phyloP scores from a whole-genome alignment of 177 flowering plant species.

The Tripterygium wilfordii region DNA sequence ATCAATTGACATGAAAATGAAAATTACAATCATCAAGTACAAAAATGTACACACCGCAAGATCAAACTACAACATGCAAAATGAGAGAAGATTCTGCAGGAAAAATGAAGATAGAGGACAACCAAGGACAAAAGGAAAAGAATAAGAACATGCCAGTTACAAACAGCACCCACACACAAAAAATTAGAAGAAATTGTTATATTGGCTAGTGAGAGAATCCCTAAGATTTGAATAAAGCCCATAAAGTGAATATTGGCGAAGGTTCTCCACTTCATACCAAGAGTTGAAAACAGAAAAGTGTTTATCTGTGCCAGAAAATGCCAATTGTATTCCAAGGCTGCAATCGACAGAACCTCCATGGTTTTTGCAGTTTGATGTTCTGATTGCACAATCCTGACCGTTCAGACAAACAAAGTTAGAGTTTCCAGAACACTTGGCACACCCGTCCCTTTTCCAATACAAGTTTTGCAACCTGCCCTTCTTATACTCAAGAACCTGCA shows the following conservation, averaged over 20 bases:
- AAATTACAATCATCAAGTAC: no score
- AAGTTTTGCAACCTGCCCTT: conserved; percentile 85
- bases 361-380: conserved; percentile 46
- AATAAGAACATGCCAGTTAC: neutral
- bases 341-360: conserved; percentile 78
- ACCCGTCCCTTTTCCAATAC: conserved; percentile 95
- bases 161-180: neutral
- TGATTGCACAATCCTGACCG: conserved; percentile 81
- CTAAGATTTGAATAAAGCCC: conserved; percentile 67
- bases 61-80: neutral
- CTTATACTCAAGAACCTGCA: conserved; percentile 79
- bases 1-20: no score
- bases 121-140: neutral
- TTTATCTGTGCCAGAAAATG: conserved; percentile 97
- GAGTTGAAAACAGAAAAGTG: conserved; percentile 69
- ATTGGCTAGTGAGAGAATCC: conserved; percentile 74
- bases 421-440: conserved; percentile 65
- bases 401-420: conserved; percentile 74
- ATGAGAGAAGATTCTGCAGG: neutral
- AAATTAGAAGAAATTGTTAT: conserved; percentile 46
- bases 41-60: no score
- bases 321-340: conserved; percentile 90
- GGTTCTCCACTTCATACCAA: conserved; percentile 92
- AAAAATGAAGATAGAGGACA: neutral
- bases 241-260: conserved; percentile 86